Conservation (phyloP, 2,329 filamentous ascomycete genomes). For the Fusarium incarnatum region DNA sequence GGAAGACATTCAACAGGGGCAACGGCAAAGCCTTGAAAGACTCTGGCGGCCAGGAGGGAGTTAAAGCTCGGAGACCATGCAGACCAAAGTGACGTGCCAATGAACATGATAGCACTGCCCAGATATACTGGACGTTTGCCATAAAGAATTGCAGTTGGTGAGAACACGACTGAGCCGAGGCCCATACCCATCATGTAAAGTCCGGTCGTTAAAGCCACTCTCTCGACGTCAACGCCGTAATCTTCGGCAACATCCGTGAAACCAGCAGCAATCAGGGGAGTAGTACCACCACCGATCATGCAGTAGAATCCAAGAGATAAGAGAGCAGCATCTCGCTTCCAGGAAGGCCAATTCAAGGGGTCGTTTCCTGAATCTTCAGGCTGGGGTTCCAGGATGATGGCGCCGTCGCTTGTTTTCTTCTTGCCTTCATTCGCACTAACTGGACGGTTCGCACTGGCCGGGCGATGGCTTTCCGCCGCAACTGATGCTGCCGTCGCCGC, state of each 20-base stretch:
- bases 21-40: conserved; percentile 89
- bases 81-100: conserved; percentile 83
- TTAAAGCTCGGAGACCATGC: conserved; percentile 83
- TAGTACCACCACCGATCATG: conserved; percentile 93
- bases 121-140: conserved; percentile 95
- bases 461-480: conserved; percentile 9
- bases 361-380: conserved; percentile 92
- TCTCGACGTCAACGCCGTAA: conserved; percentile 73
- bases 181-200: conserved; percentile 95
- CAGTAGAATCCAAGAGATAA: conserved; percentile 90
- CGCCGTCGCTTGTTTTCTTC: conserved; percentile 84
- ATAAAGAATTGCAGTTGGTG: conserved; percentile 89
- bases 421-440: conserved; percentile 56
- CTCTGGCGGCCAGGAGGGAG: conserved; percentile 82
- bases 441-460: conserved; percentile 37
- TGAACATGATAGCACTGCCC: conserved; percentile 79
- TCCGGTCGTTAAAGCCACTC: conserved; percentile 88
- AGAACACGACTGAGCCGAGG: conserved; percentile 83
- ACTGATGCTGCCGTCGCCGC: conserved; percentile 5
- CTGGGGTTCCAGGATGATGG: conserved; percentile 89
- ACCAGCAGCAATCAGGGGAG: conserved; percentile 87
- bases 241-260: conserved; percentile 81
- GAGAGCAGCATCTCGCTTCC: conserved; percentile 83
- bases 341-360: conserved; percentile 89
- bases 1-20: conserved; percentile 93